Evolutionary conservation across 805 yeast species (phyloP), one percentile per base, ranked within the genome.

Genomic region (Starmerella cellae): DNA sequence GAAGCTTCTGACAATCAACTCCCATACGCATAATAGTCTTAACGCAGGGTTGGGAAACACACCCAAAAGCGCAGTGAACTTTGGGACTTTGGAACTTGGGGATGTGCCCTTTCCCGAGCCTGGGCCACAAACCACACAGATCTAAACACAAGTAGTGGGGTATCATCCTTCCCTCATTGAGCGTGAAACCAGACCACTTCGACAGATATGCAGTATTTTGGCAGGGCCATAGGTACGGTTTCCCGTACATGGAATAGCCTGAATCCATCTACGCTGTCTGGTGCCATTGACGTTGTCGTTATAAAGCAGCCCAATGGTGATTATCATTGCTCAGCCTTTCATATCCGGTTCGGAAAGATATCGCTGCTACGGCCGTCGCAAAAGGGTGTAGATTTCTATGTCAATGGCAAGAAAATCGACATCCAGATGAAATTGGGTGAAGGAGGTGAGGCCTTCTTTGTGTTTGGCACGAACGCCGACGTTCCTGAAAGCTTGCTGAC

Each of bases 371-470:
- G 94, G 56, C 98, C 98, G 13, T 82, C 94, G 17, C 95, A 91
- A 60, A 91, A 88, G 67, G 87, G 83, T 47, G 94, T 88, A 41
- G 93, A 81, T 43, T 78, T 91, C 50, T 71, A 75, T 33, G 93
- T 91, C 31, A 91, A 91, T 62, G 96, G 80, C 29, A 71, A 71
- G 46, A 69, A 75, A 36, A 80, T 93, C 0, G 78, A 82, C 52
- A 65, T 88, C 37, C 95, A 95, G 8, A 91, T 91, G 97, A 91
- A 91, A 60, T 66, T 91, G 35, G 94, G 95, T 14, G 98, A 91
- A 47, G 95, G 93, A 6, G 98, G 98, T 13, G 98, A 91, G 61
- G 98, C 97, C 0, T 85, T 85, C 59, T 91, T 91, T 57, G 97
- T 91, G 33, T 88, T 91, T 63, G 95, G 85, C 55, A 81, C 95